Percentiles rank a stretch among this genome's conserved stretches.
Evolutionary conservation across 2,329 filamentous ascomycete genomes (phyloP).

Genomic region (Aspergillus sp.): DNA sequence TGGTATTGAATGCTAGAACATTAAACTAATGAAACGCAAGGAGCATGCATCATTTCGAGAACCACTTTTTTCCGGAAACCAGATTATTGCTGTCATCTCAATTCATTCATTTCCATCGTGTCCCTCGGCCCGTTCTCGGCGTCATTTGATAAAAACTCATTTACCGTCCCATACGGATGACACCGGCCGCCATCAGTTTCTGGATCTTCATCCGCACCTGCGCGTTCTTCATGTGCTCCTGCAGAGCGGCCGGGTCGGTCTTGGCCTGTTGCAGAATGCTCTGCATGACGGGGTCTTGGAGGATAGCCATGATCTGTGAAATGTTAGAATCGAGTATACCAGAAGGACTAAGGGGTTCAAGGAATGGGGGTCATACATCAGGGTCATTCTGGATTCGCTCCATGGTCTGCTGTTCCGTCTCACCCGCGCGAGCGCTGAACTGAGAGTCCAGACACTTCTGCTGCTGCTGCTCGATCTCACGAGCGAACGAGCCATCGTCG

Average conservation of each 20-base stretch:
- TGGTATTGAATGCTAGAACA: constrained; percentile 1
- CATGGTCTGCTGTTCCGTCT: constrained; percentile 93
- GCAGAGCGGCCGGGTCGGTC: constrained; percentile 83
- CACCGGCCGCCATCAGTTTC: constrained; percentile 89
- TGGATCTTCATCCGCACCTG: constrained; percentile 84
- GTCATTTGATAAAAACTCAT: background rate
- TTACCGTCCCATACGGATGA: constrained; percentile 73
- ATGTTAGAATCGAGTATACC: constrained; percentile 27
- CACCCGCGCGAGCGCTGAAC: constrained; percentile 86
- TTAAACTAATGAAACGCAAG: constrained; percentile 9
- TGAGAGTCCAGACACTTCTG: constrained; percentile 90
- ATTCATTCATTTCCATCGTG: constrained; percentile 9
- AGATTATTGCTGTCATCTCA: constrained; percentile 4
- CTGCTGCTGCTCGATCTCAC: constrained; percentile 91
- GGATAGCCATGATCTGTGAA: constrained; percentile 74
- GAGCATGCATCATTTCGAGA: constrained; percentile 13
- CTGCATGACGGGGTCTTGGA: constrained; percentile 97
- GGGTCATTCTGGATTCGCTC: constrained; percentile 88
- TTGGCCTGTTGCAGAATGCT: constrained; percentile 96
- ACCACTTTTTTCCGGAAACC: background rate
- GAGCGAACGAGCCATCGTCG: constrained; percentile 77
- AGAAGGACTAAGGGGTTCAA: background rate
- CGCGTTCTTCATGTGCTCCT: constrained; percentile 96
- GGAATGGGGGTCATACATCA: constrained; percentile 61
- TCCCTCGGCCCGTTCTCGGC: constrained; percentile 1